phyloP scores from a whole-genome alignment of 371 early-diverging fungal species.

The Mucor velutinosus region DNA sequence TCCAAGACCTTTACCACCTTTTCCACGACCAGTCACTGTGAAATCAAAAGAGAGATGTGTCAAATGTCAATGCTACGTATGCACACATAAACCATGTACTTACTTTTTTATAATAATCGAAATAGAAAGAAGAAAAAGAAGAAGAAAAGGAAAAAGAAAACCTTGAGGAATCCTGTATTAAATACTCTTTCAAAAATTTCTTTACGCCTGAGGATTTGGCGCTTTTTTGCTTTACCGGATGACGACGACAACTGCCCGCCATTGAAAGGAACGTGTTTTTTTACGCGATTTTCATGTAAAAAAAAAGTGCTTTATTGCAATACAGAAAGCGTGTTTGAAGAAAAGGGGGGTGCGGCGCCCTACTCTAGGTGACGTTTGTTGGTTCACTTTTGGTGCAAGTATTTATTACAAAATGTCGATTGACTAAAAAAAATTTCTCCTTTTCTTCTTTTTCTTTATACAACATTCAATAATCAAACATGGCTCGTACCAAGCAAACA shows the following conservation, averaged over 20 bases:
- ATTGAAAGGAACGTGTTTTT: background rate
- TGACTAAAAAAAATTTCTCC: background rate
- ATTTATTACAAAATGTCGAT: background rate
- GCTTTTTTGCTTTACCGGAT: background rate
- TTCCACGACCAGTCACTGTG: conserved; percentile 94
- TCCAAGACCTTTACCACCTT: conserved; percentile 98
- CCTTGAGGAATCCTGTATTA: background rate
- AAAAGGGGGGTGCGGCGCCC: background rate
- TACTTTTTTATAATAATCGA: conserved; percentile 13
- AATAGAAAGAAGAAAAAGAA: conserved; percentile 1
- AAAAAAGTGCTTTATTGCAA: background rate
- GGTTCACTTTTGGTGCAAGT: background rate
- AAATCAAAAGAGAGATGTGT: conserved; percentile 3
- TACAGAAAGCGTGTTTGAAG: background rate
- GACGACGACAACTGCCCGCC: background rate
- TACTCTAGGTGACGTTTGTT: background rate
- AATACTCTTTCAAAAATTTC: background rate
- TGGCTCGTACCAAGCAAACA: conserved; percentile 99
- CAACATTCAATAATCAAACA: conserved; percentile 36
- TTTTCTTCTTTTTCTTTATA: background rate
- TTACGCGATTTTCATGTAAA: background rate
- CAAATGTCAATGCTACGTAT: background rate
- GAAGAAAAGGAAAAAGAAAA: conserved; percentile 7
- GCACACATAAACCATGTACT: background rate
- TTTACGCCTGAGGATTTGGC: background rate